These are phyloP conservation scores for Nemania sp. DNA, from an alignment of 2,329 filamentous ascomycete species.

Conservation along the genomic window DNA sequence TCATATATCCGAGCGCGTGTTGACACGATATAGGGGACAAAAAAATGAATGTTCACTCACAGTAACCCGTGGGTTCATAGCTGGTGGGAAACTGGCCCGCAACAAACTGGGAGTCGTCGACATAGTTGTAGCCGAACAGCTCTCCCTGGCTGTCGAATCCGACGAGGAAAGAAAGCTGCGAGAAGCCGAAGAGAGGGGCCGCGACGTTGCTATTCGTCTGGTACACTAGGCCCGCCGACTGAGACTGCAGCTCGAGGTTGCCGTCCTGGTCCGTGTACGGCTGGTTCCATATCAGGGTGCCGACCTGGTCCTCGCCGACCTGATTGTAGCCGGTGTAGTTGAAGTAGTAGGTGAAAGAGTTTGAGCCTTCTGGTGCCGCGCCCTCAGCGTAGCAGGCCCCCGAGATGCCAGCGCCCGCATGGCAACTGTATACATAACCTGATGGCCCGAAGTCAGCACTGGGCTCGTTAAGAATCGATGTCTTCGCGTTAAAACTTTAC, in stretches of 20 bases:
- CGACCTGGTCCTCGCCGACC: conserved; percentile 29
- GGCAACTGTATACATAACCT: conserved; percentile 42
- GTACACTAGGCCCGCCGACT: conserved; percentile 34
- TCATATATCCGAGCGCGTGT: too few species aligned
- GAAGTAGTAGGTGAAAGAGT: conserved; percentile 39
- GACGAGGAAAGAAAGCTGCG: conserved; percentile 18
- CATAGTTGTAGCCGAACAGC: conserved; percentile 36
- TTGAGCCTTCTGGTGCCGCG: conserved; percentile 7
- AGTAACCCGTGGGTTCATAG: conserved; percentile 29
- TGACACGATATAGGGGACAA: neutral
- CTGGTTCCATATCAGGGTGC: conserved; percentile 40
- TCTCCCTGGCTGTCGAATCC: conserved; percentile 40
- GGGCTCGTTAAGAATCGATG: neutral
- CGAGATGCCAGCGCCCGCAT: conserved; percentile 43
- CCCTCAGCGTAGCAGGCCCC: conserved; percentile 39
- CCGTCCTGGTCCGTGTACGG: conserved; percentile 28
- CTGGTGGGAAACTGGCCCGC: conserved; percentile 27
- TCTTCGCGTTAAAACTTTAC: conserved; percentile 18
- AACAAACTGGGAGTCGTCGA: conserved; percentile 38
- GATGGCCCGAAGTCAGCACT: conserved; percentile 17
- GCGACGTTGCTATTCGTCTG: conserved; percentile 40
- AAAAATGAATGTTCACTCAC: conserved; percentile 13
- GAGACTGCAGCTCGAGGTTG: conserved; percentile 11
- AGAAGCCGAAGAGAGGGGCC: conserved; percentile 36
- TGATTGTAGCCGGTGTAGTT: conserved; percentile 38